Evolutionary conservation across 305 asterid genomes (phyloP), one percentile per base, ranked within the genome.

Genomic region (Rubia balearica): DNA sequence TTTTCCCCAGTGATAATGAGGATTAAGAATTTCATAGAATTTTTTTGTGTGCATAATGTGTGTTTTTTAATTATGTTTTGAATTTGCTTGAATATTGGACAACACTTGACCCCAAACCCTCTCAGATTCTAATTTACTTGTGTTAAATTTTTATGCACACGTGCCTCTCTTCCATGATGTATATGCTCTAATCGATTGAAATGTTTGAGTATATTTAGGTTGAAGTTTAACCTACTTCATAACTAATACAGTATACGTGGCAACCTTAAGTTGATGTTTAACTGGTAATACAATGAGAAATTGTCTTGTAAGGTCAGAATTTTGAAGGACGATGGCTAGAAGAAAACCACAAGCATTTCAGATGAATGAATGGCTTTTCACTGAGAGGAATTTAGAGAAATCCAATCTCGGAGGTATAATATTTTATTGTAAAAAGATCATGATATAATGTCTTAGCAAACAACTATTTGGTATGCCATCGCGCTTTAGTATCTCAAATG

Each of bases 401-500:
- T 63, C 67, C 74, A 83, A 83, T 71, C 92, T 89, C 76, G 96
- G 96, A 43, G 93, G 93, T 30, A 90, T 89, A 65, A 81, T 91
- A 77, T 91, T 91, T 69, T 90, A 95, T 69, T 91, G 97, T 85
- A 85, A 85, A 48, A 74, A 74, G 21, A 61, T 10, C 14, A 77
- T 79, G 74, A 74, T n/a, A 24, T 0, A 1, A 24, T 24, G 24
- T 24, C 24, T 24, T 24, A 24, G 24, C 1, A 24, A 24, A 24
- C 24, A 24, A 24, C 24, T 91, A 56, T 91, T 91, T 66, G 96
- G 98, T 91, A 57, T 38, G 41, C 41, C 41, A 38, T 38, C 7
- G 7, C 7, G 41, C 41, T 38, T 0, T 33, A 3, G 5, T 33
- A 33, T 33, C 5, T 33, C 36, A 3, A 33, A 33, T 33, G 5